Base-by-base conservation (phyloP, 2,329 filamentous ascomycete genomes). In the Sclerotinia subarctica region DNA sequence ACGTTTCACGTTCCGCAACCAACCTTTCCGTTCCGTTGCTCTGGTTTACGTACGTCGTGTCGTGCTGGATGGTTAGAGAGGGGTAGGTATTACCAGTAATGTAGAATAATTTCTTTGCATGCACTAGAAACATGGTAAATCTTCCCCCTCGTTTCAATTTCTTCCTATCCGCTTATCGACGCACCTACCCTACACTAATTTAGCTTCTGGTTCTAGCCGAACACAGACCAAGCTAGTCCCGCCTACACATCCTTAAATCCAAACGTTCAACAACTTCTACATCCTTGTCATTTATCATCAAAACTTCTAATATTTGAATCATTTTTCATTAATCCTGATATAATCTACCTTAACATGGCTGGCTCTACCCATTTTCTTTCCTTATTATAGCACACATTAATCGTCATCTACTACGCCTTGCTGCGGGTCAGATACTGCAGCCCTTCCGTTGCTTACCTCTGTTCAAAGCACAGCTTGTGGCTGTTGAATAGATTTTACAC, bases 341-440 rank as follows among this genome's bases (percentile, higher is more conserved):
- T 38, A 38, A 35, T 62, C 29, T 26, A 51, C 29, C 11, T 38
- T 26, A 19, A 24, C 35, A 62, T 29, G 46, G 59, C 46, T 62
- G 51, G 44, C 59, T 62, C 46, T 47, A 1, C 29, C 32, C 4
- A 38, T 57, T 35, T 32, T 3, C 32, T 21, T 29, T 32, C 2
- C 51, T n/a, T n/a, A 4, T n/a, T 44, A 19, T 54, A 24, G 26
- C n/a, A 35, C 35, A 19, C 26, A 63, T 49, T 10, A 11, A 51
- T 5, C 5, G 24, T 42, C 29, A 5, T 60, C 26, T 47, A 60
- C 44, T 19, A 62, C 58, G 59, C 46, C 59, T 51, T 62, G 59
- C 63, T 35, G 63, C 63, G 46, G 63, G 47, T 65, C 63, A 65
- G 51, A 54, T 65, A 32, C 47, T 57, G 51, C 51, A 47, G 57